Conservation (phyloP, 371 early-diverging fungal genomes). For the Mucor circinelloides region DNA sequence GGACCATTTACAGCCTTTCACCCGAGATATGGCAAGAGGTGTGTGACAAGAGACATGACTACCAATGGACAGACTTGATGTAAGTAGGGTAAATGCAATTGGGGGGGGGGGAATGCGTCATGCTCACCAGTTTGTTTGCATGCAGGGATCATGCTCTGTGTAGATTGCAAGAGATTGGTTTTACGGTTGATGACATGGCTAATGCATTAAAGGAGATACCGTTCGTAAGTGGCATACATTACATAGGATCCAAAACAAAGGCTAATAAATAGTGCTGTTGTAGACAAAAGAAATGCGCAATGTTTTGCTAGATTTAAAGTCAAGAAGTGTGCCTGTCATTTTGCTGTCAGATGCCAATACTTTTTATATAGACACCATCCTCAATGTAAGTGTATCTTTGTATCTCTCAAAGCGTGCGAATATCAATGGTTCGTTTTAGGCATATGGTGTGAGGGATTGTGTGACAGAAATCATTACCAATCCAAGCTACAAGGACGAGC, state of each 20-base stretch:
- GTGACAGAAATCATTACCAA: constrained; percentile 74
- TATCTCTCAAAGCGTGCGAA: not conserved
- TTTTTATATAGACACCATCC: constrained; percentile 69
- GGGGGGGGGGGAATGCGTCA: no score
- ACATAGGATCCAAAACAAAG: not conserved
- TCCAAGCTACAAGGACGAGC: constrained; percentile 59
- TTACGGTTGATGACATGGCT: constrained; percentile 52
- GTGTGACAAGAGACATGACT: constrained; percentile 15
- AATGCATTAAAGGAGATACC: constrained; percentile 52
- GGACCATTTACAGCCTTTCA: constrained; percentile 56
- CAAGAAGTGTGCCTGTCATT: constrained; percentile 56
- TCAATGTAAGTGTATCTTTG: constrained; percentile 45
- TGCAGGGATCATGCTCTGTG: constrained; percentile 54
- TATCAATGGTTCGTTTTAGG: constrained; percentile 31
- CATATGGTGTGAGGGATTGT: constrained; percentile 54
- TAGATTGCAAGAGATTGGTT: constrained; percentile 58
- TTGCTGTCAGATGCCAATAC: constrained; percentile 80
- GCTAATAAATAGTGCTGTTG: no score
- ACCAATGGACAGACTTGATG: constrained; percentile 80
- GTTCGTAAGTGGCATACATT: constrained; percentile 54
- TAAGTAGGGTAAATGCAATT: constrained; percentile 19
- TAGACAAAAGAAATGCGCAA: constrained; percentile 61
- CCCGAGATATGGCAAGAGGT: constrained; percentile 37
- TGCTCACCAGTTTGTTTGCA: not conserved
- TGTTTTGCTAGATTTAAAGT: constrained; percentile 48